Evolutionary conservation across 225 moss, liverwort and hornwort species (phyloP), one percentile per base, ranked within the genome.

Genomic region (Bryum argenteum): DNA sequence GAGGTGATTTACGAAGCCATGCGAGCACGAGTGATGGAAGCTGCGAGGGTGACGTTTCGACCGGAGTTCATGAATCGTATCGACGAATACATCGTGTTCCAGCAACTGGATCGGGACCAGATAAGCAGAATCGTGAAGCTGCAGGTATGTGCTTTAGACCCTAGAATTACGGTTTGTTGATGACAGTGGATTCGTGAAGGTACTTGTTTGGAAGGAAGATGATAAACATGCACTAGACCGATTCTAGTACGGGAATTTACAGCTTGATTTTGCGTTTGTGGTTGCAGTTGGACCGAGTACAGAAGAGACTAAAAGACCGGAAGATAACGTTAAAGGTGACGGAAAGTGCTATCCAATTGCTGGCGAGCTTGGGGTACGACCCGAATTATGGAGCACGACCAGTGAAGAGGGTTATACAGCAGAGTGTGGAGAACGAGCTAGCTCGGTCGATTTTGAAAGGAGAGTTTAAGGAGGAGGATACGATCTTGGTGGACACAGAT

Each of bases 31-130:
- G 97, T 97, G 7, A 85, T 97, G 97, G 92, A 92, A 45, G 94
- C 97, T 11, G 97, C 97, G 10, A 83, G 92, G 42, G 76, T 75
- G 39, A 94, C 94, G 8, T 97, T 97, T 58, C 86, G 97, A 61
- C 97, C 97, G 1, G 97, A 97, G 77, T 97, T 97, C 54, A 97
- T 97, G 94, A 97, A 97, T 65, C 94, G 97, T 24, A 79, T 97
- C 28, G 97, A 97, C 75, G 97, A 97, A 53, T 97, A 97, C 76
- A 97, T 97, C 44, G 97, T 97, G 9, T 97, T 97, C 78, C 90
- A 97, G 71, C 89, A 92, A 15, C 82, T 97, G 23, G 94, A 94
- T 67, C 86, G 92, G 42, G 89, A 91, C 67, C 94, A 97, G 61
- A 97, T 97, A 61, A 77, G 85, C 71, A 85, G 74, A 64, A 97